Conservation (phyloP, 1,284 basidiomycete genomes). For the Sporisorium exsertum region DNA sequence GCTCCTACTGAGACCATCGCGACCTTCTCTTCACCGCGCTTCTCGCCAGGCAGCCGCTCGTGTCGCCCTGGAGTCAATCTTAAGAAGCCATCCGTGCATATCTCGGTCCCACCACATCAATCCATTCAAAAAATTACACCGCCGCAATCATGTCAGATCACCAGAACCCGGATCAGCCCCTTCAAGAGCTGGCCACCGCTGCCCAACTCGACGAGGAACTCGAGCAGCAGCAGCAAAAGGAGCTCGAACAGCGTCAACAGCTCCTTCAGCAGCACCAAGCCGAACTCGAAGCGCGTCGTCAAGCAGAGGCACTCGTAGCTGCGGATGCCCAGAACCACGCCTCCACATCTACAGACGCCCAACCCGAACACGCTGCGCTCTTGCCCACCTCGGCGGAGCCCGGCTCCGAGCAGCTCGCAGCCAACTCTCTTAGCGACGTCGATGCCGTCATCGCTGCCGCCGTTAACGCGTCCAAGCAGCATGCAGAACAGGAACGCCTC, state of each 20-base stretch:
- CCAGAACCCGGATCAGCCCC: conserved; percentile 45
- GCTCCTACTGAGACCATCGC: neutral
- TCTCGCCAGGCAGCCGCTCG: neutral
- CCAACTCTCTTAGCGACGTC: conserved; percentile 45
- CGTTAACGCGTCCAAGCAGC: conserved; percentile 43
- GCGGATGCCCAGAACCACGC: conserved; percentile 12
- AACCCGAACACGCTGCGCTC: neutral
- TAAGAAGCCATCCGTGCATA: neutral
- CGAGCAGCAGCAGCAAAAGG: conserved; percentile 47
- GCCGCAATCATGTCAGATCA: conserved; percentile 37
- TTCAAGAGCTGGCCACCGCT: conserved; percentile 53
- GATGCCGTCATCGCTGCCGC: conserved; percentile 47
- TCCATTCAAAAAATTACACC: neutral
- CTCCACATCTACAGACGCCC: conserved; percentile 4
- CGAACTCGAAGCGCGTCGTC: conserved; percentile 26
- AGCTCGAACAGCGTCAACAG: conserved; percentile 42
- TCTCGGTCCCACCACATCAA: conserved; percentile 1
- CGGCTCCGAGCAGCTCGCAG: conserved; percentile 19
- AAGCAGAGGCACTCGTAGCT: conserved; percentile 24
- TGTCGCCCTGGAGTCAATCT: neutral
- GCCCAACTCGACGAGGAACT: conserved; percentile 51
- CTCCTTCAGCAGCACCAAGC: conserved; percentile 43
- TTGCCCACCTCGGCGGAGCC: conserved; percentile 11
- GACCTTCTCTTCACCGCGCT: neutral
- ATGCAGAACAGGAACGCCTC: conserved; percentile 35